Conservation (phyloP, 805 yeast genomes). For the Teunomyces lycoperdinae region DNA sequence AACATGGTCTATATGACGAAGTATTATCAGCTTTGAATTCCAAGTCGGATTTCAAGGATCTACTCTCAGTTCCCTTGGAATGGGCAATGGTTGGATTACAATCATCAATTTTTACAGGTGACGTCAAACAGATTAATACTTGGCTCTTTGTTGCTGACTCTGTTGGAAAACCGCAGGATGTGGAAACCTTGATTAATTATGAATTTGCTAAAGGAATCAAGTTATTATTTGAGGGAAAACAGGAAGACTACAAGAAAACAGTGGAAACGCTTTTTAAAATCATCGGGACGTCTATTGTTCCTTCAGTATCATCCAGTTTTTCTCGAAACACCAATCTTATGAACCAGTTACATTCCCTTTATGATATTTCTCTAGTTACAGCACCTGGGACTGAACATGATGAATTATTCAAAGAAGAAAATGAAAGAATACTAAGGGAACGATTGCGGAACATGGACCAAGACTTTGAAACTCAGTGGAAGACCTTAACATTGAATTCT, state of each 20-base stretch:
- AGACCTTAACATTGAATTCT: constrained; percentile 56
- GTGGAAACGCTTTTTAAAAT: constrained; percentile 51
- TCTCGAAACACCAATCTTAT: constrained; percentile 35
- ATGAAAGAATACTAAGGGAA: constrained; percentile 21
- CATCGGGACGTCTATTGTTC: constrained; percentile 58
- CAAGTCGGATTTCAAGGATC: constrained; percentile 18
- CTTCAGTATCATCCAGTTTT: constrained; percentile 36
- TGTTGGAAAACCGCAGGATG: constrained; percentile 37
- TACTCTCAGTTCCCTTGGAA: constrained; percentile 40
- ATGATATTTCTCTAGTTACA: constrained; percentile 30
- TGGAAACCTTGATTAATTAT: constrained; percentile 56
- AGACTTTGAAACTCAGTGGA: constrained; percentile 56
- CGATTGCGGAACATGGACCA: constrained; percentile 37
- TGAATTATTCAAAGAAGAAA: constrained; percentile 10
- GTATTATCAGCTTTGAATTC: constrained; percentile 51
- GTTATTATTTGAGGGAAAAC: constrained; percentile 36
- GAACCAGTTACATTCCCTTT: constrained; percentile 36
- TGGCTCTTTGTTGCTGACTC: constrained; percentile 61
- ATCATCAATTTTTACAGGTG: constrained; percentile 68
- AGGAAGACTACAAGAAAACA: constrained; percentile 32
- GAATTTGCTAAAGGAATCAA: constrained; percentile 64
- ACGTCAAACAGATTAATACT: constrained; percentile 42
- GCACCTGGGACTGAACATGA: constrained; percentile 10
- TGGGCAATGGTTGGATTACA: constrained; percentile 71
- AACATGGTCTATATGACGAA: constrained; percentile 73